Percentiles rank a stretch among this genome's conserved stretches.
phyloP scores from a whole-genome alignment of 2,329 filamentous ascomycete genomes.

The Fonsecaea multimorphosa region DNA sequence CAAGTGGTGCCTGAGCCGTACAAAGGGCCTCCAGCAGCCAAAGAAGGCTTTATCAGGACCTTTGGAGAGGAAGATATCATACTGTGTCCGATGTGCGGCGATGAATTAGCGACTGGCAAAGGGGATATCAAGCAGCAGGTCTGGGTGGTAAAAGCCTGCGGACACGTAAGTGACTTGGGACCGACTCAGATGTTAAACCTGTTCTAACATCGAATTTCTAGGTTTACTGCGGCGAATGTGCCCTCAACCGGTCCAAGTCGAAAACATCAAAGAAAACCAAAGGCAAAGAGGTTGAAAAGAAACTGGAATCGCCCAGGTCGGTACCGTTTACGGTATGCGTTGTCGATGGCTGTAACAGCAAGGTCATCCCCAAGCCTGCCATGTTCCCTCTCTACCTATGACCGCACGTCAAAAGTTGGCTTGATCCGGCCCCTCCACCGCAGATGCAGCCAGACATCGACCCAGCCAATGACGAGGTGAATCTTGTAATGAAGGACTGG shows the following conservation, averaged over 20 bases:
- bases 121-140: conserved; percentile 76
- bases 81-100: conserved; percentile 84
- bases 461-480: neutral
- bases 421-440: neutral
- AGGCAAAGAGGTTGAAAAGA: conserved; percentile 40
- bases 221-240: conserved; percentile 58
- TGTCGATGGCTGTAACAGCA: conserved; percentile 50
- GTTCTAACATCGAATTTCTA: conserved; percentile 37
- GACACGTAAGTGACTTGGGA: conserved; percentile 71
- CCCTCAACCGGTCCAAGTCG: conserved; percentile 48
- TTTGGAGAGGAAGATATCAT: conserved; percentile 74
- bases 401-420: conserved; percentile 5
- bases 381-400: conserved; percentile 58
- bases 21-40: conserved; percentile 68
- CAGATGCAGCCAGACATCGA: neutral
- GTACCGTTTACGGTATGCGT: conserved; percentile 54
- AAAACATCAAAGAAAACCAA: conserved; percentile 42
- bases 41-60: conserved; percentile 79
- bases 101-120: conserved; percentile 79
- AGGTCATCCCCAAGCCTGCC: conserved; percentile 46
- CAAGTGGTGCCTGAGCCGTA: conserved; percentile 49
- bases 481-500: neutral
- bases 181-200: neutral
- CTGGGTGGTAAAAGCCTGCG: conserved; percentile 88
- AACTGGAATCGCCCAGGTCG: conserved; percentile 38